Evolutionary conservation across 495 filamentous ascomycete species (phyloP).

Genomic region (Terfezia boudieri): DNA sequence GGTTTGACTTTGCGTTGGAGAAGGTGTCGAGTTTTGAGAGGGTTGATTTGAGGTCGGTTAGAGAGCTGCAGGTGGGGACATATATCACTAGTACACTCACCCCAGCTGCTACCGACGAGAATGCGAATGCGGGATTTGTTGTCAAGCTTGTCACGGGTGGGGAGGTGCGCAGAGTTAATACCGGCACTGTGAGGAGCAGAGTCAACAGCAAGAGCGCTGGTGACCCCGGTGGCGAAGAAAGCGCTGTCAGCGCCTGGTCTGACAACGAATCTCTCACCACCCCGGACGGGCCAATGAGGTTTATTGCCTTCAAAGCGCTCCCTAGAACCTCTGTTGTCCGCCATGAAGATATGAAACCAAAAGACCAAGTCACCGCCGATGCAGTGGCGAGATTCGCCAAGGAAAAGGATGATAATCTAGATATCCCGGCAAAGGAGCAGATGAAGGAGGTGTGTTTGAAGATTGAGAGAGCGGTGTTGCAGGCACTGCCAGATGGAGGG

Average conservation of each 20-base stretch:
- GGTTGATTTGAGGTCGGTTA: constrained; percentile 51
- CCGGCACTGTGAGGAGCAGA: constrained; percentile 48
- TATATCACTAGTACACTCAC: constrained; percentile 80
- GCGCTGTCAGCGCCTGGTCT: constrained; percentile 5
- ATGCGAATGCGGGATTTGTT: constrained; percentile 60
- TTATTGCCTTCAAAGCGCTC: constrained; percentile 35
- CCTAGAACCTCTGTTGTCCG: neutral
- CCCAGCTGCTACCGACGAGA: constrained; percentile 45
- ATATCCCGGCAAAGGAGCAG: constrained; percentile 9
- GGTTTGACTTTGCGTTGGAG: constrained; percentile 80
- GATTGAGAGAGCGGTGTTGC: neutral
- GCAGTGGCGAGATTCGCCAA: neutral
- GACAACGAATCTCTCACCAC: constrained; percentile 2
- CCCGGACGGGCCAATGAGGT: constrained; percentile 19
- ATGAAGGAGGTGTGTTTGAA: neutral
- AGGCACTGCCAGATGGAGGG: neutral
- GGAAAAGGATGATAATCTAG: constrained; percentile 12
- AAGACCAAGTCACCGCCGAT: no score
- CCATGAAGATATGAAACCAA: neutral
- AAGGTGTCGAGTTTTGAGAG: constrained; percentile 78
- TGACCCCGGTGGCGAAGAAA: neutral
- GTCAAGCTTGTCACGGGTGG: constrained; percentile 40
- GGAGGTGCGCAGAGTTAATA: constrained; percentile 58
- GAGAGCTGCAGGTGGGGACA: constrained; percentile 48
- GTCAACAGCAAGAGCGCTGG: constrained; percentile 15